Conservation (phyloP, 2,329 filamentous ascomycete species). For the Cercospora zeae-maydis region DNA sequence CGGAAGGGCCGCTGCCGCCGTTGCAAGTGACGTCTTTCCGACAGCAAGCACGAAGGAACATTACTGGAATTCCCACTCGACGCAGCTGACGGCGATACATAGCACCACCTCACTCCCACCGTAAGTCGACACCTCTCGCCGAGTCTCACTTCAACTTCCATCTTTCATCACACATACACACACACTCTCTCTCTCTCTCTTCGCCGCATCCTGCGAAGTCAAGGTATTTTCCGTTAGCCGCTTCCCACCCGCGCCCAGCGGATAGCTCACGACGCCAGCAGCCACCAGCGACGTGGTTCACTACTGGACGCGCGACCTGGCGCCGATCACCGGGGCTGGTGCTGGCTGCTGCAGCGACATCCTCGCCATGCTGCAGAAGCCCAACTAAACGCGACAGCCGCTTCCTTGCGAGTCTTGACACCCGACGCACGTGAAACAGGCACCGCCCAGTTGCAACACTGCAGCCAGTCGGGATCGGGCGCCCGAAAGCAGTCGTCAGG, state of each 20-base stretch:
- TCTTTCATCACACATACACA: neutral
- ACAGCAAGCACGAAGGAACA: too few species aligned
- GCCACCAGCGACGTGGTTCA: conserved; percentile 1
- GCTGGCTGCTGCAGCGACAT: conserved; percentile 1
- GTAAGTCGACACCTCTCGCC: neutral
- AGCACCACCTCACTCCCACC: neutral
- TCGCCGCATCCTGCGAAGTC: neutral
- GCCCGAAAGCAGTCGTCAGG: neutral
- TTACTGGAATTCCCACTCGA: too few species aligned
- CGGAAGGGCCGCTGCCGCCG: too few species aligned
- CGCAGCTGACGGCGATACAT: too few species aligned
- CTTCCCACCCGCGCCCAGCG: neutral
- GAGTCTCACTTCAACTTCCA: neutral
- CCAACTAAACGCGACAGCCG: conserved; percentile 10
- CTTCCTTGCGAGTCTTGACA: conserved; percentile 14
- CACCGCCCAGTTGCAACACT: neutral
- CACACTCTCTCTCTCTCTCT: neutral
- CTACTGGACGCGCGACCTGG: neutral
- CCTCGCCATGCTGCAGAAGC: conserved; percentile 3
- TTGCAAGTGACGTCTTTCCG: too few species aligned
- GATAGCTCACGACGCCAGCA: neutral
- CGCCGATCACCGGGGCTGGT: neutral
- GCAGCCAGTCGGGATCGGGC: neutral
- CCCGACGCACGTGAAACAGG: conserved; percentile 14
- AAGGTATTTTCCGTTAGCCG: neutral